Conservation (phyloP, 2,329 filamentous ascomycete genomes). For the Camillea tinctor region DNA sequence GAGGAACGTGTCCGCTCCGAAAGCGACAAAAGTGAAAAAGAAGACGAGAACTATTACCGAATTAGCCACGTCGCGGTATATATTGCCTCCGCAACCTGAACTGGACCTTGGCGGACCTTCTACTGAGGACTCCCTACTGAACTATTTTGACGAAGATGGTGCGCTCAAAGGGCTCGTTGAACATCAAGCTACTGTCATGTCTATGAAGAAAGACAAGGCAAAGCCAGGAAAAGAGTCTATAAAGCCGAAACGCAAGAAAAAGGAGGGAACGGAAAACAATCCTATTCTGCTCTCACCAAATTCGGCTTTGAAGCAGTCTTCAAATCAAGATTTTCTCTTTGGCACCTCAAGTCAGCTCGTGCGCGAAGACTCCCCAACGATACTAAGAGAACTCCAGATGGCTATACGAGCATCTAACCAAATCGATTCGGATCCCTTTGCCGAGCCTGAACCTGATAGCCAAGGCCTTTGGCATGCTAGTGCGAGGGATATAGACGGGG, state of each 20-base stretch:
- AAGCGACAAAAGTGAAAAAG: conserved; percentile 60
- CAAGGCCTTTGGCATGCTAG: conserved; percentile 68
- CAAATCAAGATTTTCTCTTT: conserved; percentile 75
- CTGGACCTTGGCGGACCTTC: conserved; percentile 24
- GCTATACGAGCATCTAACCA: conserved; percentile 61
- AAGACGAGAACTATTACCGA: conserved; percentile 77
- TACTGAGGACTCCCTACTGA: conserved; percentile 40
- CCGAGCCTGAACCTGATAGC: conserved; percentile 30
- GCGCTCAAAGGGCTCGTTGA: conserved; percentile 34
- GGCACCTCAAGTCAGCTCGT: conserved; percentile 83
- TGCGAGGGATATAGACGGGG: conserved; percentile 64
- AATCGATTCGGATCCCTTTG: conserved; percentile 38
- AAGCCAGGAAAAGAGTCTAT: conserved; percentile 36
- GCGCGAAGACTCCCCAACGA: conserved; percentile 67
- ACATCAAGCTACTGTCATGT: conserved; percentile 33
- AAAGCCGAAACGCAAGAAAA: conserved; percentile 37
- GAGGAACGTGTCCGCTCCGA: conserved; percentile 35
- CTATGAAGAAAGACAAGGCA: conserved; percentile 31
- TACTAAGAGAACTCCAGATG: conserved; percentile 60
- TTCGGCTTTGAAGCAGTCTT: conserved; percentile 64
- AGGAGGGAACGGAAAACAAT: conserved; percentile 38
- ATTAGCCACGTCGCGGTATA: conserved; percentile 71
- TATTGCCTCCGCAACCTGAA: conserved; percentile 37
- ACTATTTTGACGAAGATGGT: conserved; percentile 43
- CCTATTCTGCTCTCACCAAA: conserved; percentile 64